These are phyloP conservation scores for Cercospora sp. DNA, from an alignment of 2,329 filamentous ascomycete genomes.

Conservation along the genomic window DNA sequence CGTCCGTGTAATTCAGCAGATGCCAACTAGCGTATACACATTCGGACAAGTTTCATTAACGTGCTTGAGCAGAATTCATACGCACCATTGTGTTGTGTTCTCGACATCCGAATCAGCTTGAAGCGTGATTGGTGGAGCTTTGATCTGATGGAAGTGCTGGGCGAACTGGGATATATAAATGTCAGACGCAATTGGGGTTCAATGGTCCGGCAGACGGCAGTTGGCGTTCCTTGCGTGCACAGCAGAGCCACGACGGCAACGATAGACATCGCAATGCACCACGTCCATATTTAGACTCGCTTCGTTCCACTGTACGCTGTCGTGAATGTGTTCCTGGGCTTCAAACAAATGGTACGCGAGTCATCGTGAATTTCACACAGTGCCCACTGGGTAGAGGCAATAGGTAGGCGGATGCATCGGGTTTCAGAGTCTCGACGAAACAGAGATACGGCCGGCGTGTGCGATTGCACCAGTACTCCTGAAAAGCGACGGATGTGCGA, in stretches of 20 bases:
- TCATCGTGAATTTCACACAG: not conserved
- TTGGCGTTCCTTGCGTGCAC: not conserved
- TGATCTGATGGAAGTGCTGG: not conserved
- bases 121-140: not conserved
- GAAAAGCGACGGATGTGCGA: not conserved
- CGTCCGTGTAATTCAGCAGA: not conserved
- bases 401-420: not conserved
- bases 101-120: not conserved
- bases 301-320: not conserved
- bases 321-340: not conserved
- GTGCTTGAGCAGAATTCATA: not conserved
- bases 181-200: not conserved
- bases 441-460: not conserved
- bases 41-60: not conserved
- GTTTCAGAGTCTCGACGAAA: not conserved
- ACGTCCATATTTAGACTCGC: not conserved
- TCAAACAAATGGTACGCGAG: not conserved
- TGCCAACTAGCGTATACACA: conserved; percentile 3
- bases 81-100: not conserved
- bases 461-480: not conserved
- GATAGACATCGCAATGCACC: not conserved
- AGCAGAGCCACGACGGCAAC: not conserved
- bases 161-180: not conserved
- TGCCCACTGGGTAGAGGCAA: not conserved
- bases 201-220: not conserved